A percentile compares a stretch with the other conserved stretches of the same genome.
phyloP scores from a whole-genome alignment of 345 rosid genomes.

The Aquilaria yunnanensis region DNA sequence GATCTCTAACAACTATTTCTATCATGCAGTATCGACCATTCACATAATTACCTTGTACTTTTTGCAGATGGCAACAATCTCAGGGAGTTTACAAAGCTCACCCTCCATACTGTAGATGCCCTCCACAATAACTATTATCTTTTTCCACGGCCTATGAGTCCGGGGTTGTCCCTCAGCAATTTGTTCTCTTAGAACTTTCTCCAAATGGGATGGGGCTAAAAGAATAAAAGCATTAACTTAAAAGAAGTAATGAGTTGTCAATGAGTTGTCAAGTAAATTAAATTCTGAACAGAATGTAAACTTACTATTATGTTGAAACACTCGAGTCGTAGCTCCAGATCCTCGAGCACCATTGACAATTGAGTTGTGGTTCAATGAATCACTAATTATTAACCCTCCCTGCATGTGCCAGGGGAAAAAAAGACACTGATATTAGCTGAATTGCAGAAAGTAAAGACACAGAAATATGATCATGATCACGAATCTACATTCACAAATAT shows the following conservation, averaged over 20 bases:
- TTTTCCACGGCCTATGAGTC: conserved; percentile 86
- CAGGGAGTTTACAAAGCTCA: conserved; percentile 79
- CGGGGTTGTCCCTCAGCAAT: conserved; percentile 84
- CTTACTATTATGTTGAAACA: conserved; percentile 87
- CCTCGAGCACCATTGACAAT: conserved; percentile 92
- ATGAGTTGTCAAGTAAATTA: background rate
- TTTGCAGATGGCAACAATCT: conserved; percentile 76
- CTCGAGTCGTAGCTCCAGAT: conserved; percentile 80
- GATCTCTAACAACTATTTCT: background rate
- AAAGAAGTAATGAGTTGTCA: background rate
- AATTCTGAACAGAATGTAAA: conserved; percentile 1
- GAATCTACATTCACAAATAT: background rate
- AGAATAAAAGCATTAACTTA: conserved; percentile 3
- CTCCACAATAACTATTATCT: conserved; percentile 71
- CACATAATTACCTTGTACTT: conserved; percentile 55
- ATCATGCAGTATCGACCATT: no score
- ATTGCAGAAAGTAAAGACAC: background rate
- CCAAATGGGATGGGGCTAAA: conserved; percentile 80
- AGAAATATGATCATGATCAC: background rate
- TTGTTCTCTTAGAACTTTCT: conserved; percentile 76
- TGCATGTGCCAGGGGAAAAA: conserved; percentile 18
- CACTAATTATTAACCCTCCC: conserved; percentile 85
- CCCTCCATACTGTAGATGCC: conserved; percentile 96
- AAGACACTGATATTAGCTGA: background rate
- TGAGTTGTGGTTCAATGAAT: conserved; percentile 86